Conservation (phyloP, 2,329 filamentous ascomycete genomes). For the Sporothrix humicola region DNA sequence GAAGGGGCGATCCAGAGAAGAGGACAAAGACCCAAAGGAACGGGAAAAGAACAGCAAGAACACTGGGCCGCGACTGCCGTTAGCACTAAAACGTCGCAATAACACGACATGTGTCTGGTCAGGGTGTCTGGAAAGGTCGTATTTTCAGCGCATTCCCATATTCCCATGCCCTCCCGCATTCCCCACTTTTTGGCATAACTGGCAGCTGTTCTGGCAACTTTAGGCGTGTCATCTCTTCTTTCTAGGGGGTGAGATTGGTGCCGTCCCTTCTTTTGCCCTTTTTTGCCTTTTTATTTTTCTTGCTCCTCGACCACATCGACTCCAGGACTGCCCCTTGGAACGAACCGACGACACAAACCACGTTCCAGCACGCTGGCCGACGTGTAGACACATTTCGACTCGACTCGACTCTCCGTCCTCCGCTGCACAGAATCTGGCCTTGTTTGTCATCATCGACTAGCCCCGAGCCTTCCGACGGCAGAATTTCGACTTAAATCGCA, state of each 20-base stretch:
- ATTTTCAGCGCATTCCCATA: conserved; percentile 3
- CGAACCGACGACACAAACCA: conserved; percentile 19
- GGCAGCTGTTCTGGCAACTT: conserved; percentile 23
- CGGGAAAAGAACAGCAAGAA: not conserved
- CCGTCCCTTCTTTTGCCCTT: conserved; percentile 23
- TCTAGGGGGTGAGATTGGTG: conserved; percentile 12
- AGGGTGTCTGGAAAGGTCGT: not conserved
- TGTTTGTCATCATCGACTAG: not conserved
- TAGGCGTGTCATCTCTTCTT: conserved; percentile 33
- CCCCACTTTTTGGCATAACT: conserved; percentile 25
- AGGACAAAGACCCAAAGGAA: not conserved
- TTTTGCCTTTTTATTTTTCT: not conserved
- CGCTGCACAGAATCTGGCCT: not conserved
- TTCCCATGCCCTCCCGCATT: conserved; percentile 21
- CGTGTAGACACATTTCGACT: not conserved
- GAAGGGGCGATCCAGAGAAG: not conserved
- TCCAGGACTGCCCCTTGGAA: conserved; percentile 6
- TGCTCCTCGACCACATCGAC: conserved; percentile 17
- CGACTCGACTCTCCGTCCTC: not conserved
- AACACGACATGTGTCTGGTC: not conserved
- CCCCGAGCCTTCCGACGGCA: conserved; percentile 28
- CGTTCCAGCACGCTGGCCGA: conserved; percentile 25
- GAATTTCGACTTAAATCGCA: not conserved
- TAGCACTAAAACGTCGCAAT: not conserved
- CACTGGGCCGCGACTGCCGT: conserved; percentile 10